These are phyloP conservation scores for Ustilago bromivora DNA, from an alignment of 1,284 basidiomycete species.

Conservation along the genomic window DNA sequence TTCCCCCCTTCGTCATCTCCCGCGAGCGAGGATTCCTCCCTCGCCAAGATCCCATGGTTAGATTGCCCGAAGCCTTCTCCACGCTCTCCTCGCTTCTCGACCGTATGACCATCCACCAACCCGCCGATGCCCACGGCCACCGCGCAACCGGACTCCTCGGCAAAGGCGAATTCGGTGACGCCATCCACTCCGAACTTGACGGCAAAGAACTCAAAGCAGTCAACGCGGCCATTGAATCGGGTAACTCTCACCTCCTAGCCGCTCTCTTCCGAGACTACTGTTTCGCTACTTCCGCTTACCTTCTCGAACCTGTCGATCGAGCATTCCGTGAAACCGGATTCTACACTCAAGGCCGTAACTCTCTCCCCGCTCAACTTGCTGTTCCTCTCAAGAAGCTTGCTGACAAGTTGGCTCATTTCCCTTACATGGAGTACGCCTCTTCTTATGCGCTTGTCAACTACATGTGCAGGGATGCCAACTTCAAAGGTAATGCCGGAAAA, in stretches of 20 bases:
- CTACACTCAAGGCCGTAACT: slow-evolving; percentile 55
- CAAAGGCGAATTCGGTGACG: slow-evolving; percentile 61
- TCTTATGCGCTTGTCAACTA: slow-evolving; percentile 66
- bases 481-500: slow-evolving; percentile 46
- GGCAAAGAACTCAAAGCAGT: slow-evolving; percentile 49
- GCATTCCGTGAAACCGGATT: slow-evolving; percentile 57
- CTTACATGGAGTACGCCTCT: slow-evolving; percentile 64
- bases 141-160: slow-evolving; percentile 60
- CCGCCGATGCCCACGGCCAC: slow-evolving; percentile 47
- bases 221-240: slow-evolving; percentile 39
- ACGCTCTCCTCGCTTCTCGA: slow-evolving; percentile 56
- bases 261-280: slow-evolving; percentile 68
- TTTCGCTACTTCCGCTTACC: slow-evolving; percentile 64
- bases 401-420: slow-evolving; percentile 60
- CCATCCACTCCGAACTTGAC: slow-evolving; percentile 58
- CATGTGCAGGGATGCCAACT: slow-evolving; percentile 34
- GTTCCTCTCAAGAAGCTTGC: slow-evolving; percentile 62
- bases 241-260: slow-evolving; percentile 55
- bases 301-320: slow-evolving; percentile 63
- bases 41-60: slow-evolving; percentile 55
- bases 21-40: slow-evolving; percentile 59
- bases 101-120: slow-evolving; percentile 66
- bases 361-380: slow-evolving; percentile 56
- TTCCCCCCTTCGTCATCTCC: slow-evolving; percentile 57
- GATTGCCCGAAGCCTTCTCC: slow-evolving; percentile 53